These are phyloP conservation scores for Barbarea vulgaris DNA, from an alignment of 345 rosid genomes.

Conservation along the genomic window DNA sequence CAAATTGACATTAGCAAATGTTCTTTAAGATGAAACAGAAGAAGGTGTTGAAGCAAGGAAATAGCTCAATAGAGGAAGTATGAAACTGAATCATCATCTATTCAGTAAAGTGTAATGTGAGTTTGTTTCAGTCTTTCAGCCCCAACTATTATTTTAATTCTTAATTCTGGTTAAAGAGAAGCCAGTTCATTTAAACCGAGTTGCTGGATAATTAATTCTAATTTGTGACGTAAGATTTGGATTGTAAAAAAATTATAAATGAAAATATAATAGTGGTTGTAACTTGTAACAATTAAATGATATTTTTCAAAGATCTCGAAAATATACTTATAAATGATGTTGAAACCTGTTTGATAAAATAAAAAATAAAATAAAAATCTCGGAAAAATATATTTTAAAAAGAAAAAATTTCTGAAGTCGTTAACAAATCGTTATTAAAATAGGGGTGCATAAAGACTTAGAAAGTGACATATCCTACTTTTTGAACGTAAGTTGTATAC, in stretches of 20 bases:
- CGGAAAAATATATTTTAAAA: too few relatives aligned
- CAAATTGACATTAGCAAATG: neutral
- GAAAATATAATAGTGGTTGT: neutral
- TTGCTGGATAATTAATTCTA: neutral
- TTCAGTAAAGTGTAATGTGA: neutral
- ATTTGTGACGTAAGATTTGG: neutral
- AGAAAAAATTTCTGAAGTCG: too few relatives aligned
- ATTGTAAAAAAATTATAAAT: neutral
- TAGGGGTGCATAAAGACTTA: too few relatives aligned
- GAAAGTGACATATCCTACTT: too few relatives aligned
- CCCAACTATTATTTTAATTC: neutral
- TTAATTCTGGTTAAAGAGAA: neutral
- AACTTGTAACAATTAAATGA: neutral
- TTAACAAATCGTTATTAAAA: too few relatives aligned
- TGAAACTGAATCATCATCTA: neutral
- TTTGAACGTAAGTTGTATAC: too few relatives aligned
- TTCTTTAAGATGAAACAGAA: neutral
- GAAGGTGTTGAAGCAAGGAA: constrained; percentile 1
- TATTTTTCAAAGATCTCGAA: too few relatives aligned
- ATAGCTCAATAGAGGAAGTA: neutral
- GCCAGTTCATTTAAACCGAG: neutral
- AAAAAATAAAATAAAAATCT: too few relatives aligned
- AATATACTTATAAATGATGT: too few relatives aligned
- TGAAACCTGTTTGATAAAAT: too few relatives aligned
- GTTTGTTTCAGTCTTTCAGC: neutral